These are phyloP conservation scores for Apiotrichum siamense DNA, from an alignment of 1,284 basidiomycete species.

Conservation along the genomic window DNA sequence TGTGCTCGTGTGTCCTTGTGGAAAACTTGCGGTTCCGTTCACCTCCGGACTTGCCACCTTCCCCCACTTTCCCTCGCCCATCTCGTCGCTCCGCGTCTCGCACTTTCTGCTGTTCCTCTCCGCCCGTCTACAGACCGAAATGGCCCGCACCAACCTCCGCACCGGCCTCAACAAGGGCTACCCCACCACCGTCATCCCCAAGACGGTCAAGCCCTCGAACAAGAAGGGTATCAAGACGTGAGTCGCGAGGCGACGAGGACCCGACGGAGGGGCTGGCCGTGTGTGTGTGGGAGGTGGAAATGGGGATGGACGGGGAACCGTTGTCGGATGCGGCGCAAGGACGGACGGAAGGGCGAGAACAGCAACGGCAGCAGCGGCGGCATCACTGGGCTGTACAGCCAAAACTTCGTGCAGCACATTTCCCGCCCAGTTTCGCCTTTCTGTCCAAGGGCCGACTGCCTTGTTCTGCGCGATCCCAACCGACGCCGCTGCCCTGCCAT, in stretches of 20 bases:
- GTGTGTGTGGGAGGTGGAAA: background rate
- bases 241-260: constrained; percentile 10
- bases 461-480: too few relatives aligned
- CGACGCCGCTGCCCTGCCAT: too few relatives aligned
- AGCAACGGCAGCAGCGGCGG: too few relatives aligned
- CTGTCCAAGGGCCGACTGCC: too few relatives aligned
- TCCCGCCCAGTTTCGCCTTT: too few relatives aligned
- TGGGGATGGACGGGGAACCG: background rate
- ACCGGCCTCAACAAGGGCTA: constrained; percentile 88
- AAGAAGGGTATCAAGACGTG: constrained; percentile 76
- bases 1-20: background rate
- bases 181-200: constrained; percentile 80
- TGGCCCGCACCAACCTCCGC: constrained; percentile 64
- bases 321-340: too few relatives aligned
- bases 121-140: constrained; percentile 11
- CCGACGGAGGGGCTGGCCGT: too few relatives aligned
- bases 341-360: too few relatives aligned
- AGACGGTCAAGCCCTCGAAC: constrained; percentile 73
- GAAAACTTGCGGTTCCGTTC: background rate
- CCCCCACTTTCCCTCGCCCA: background rate
- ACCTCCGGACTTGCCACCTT: background rate
- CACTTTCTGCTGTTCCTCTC: too few relatives aligned
- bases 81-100: too few relatives aligned
- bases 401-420: too few relatives aligned
- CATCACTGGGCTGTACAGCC: too few relatives aligned